Evolutionary conservation across 129 eudicot genomes (phyloP), one percentile per base, ranked within the genome.

Genomic region (Flaveria brownii): DNA sequence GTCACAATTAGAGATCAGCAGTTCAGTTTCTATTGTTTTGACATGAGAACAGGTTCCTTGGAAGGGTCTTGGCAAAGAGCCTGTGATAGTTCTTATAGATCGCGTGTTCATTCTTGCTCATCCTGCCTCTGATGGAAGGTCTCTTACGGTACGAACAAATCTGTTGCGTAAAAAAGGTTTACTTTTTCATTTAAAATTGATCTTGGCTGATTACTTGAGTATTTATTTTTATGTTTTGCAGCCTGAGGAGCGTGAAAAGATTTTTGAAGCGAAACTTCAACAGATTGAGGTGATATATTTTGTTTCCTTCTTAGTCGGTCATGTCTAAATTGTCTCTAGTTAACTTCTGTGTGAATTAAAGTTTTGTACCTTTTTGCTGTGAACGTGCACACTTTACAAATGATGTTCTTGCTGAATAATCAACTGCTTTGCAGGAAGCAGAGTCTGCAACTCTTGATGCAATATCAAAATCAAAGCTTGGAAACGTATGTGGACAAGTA

Each of bases 31-130:
- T 69, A 47, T 30, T 60, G 55, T 11, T 62, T 77, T 71, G 68
- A 47, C 52, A 30, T 51, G 74, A 63, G 70, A 51, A 65, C 75
- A 94, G 98, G 99, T 94, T 71, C 99, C 97, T 47, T 94, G 99
- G 99, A 91, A 91, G 84, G 81, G 99, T 85, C 97, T 94, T 69
- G 99, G 99, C 39, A 94, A 94, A 78, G 99, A 94, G 85, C 97
- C 97, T 63, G 99, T 94, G 66, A 91, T 94, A 71, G 99, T 94
- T 77, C 97, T 94, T 69, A 89, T 94, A 75, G 99, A 94, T 61
- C 96, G 95, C 52, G 93, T 94, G 28, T 94, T 94, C 73, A 76
- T 94, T 82, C 96, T 94, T 78, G 99, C 97, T 67, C 88, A 85
- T 84, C 97, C 99, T 20, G 97, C 84, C 33, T 78, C 88, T 75